A percentile compares a stretch with the other conserved stretches of the same genome.
Conservation (phyloP, 257 asterid species). For the Solanum boliviense region DNA sequence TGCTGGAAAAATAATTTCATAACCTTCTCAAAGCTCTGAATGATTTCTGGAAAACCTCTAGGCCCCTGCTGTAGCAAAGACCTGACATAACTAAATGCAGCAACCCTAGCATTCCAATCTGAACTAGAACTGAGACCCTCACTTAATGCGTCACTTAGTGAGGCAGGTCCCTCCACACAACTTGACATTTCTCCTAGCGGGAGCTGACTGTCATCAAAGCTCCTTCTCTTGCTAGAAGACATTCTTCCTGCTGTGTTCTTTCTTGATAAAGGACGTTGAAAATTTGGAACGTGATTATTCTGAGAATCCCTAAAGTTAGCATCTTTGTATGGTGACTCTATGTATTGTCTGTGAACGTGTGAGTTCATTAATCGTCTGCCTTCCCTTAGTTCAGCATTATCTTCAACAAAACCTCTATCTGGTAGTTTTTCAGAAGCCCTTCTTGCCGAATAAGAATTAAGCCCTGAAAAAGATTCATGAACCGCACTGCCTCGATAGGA, state of each 20-base stretch:
- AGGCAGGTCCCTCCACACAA: constrained; percentile 77
- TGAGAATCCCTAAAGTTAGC: constrained; percentile 64
- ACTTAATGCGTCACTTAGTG: constrained; percentile 81
- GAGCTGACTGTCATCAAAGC: constrained; percentile 93
- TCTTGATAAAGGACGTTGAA: constrained; percentile 88
- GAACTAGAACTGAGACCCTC: constrained; percentile 93
- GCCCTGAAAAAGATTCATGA: constrained; percentile 40
- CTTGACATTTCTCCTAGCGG: constrained; percentile 63
- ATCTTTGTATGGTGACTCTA: constrained; percentile 57
- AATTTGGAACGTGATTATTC: constrained; percentile 62
- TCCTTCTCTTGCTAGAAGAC: constrained; percentile 83
- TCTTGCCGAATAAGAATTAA: constrained; percentile 61
- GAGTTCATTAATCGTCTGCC: constrained; percentile 53
- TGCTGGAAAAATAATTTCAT: constrained; percentile 97
- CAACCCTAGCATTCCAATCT: constrained; percentile 95
- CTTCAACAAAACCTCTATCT: constrained; percentile 58
- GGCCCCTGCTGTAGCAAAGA: constrained; percentile 87
- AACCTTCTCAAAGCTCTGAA: constrained; percentile 94
- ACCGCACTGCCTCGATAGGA: constrained; percentile 51
- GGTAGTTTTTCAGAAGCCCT: constrained; percentile 70
- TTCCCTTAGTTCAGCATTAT: constrained; percentile 62
- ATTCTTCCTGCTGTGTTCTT: constrained; percentile 77
- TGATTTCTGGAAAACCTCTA: constrained; percentile 86
- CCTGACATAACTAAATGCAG: constrained; percentile 73
- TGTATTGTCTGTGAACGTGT: constrained; percentile 54